Base-by-base conservation (phyloP, 495 filamentous ascomycete genomes). In the Aspergillus bridgeri region DNA sequence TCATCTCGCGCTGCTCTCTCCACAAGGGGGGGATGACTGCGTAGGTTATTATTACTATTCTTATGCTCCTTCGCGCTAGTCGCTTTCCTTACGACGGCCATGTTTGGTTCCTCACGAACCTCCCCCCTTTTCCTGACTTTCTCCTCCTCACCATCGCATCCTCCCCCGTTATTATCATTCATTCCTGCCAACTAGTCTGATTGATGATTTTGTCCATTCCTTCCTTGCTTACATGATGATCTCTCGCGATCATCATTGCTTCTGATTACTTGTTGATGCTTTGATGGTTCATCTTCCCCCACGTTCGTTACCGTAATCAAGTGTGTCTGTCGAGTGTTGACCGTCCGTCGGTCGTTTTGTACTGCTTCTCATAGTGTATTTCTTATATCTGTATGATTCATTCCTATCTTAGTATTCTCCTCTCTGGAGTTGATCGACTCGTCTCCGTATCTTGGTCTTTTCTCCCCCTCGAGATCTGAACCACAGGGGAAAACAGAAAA, bases 181-280 rank as follows among this genome's bases (percentile, higher is more conserved):
- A 38, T 43, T 56, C 23, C 42, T 27, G n/a, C n/a, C n/a, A n/a
- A n/a, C n/a, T n/a, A n/a, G n/a, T n/a, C n/a, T n/a, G n/a, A n/a
- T n/a, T n/a, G n/a, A n/a, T n/a, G n/a, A n/a, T n/a, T n/a, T n/a
- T n/a, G n/a, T n/a, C n/a, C n/a, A n/a, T n/a, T 57, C 64, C 63
- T 64, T 67, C 66, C 66, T 69, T 68, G 57, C 64, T 67, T 71
- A 62, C 60, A 68, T 68, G 33, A 51, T 51, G 29, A 19, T 27
- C 55, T 44, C 21, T 46, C 1, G 33, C 9, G 33, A 38, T 38
- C 17, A 38, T 48, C 20, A 48, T 48, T 48, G 18, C 23, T 23
- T 11, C 9, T 22, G 23, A 15, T 38, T 15, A 38, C 13, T 15
- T 38, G 7, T 38, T 15, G 13, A 38, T 15, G 33, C 9, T 29